These are phyloP conservation scores for Verruconis gallopava DNA, from an alignment of 2,329 filamentous ascomycete species.

Conservation along the genomic window DNA sequence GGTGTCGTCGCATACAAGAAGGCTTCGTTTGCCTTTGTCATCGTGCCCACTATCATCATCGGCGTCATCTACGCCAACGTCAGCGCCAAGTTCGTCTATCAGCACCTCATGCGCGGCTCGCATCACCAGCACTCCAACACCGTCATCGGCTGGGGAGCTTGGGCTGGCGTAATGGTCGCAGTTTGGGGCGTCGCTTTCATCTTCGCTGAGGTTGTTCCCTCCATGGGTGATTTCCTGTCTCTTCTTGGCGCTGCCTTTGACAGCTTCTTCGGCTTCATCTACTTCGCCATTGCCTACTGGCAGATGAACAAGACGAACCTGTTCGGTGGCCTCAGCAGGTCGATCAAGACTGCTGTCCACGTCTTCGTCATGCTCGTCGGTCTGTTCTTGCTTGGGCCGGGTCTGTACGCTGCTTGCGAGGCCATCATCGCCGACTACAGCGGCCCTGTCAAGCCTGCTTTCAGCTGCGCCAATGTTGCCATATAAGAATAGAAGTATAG, in stretches of 20 bases:
- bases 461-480: constrained; percentile 36
- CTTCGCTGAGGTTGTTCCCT: constrained; percentile 36
- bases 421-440: constrained; percentile 40
- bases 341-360: constrained; percentile 33
- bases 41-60: constrained; percentile 37
- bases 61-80: constrained; percentile 39
- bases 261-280: constrained; percentile 39
- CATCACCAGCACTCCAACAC: constrained; percentile 36
- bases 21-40: constrained; percentile 37
- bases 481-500: constrained; percentile 25
- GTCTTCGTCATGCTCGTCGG: constrained; percentile 33
- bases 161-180: constrained; percentile 28
- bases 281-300: constrained; percentile 38
- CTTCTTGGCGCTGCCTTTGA: constrained; percentile 36
- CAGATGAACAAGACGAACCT: constrained; percentile 29
- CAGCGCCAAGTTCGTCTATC: constrained; percentile 35
- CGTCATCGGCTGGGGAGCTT: constrained; percentile 34
- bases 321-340: constrained; percentile 24
- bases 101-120: constrained; percentile 30
- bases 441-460: constrained; percentile 31
- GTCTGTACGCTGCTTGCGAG: constrained; percentile 39
- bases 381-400: constrained; percentile 38
- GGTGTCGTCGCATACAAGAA: constrained; percentile 34
- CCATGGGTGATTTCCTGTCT: constrained; percentile 38
- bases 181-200: constrained; percentile 35